These are phyloP conservation scores for Trichomonas vaginalis DNA, from an alignment of 208 protist genomes.

Conservation along the genomic window DNA sequence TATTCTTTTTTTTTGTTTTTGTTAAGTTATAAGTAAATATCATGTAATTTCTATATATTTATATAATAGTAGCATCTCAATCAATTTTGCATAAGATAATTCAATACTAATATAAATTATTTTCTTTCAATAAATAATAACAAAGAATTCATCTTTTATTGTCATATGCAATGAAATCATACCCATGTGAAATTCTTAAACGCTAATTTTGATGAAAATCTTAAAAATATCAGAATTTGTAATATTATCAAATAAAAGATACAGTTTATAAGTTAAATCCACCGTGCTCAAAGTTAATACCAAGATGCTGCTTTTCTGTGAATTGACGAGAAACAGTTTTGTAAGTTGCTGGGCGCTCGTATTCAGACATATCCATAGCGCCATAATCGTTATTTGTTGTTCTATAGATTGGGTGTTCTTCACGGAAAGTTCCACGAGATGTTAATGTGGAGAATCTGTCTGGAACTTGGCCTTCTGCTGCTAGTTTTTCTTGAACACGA, in stretches of 20 bases:
- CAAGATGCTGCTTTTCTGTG: constrained; percentile 13
- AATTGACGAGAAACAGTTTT: background rate
- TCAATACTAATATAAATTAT: too few species aligned
- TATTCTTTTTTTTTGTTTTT: too few species aligned
- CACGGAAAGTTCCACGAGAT: background rate
- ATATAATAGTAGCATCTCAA: too few species aligned
- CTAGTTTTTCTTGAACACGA: background rate
- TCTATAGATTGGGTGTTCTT: background rate
- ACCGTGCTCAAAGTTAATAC: background rate
- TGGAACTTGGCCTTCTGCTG: background rate
- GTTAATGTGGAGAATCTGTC: background rate
- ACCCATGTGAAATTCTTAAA: too few species aligned
- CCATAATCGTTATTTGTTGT: constrained; percentile 4
- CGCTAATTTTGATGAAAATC: background rate
- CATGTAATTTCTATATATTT: too few species aligned
- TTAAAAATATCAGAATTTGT: background rate
- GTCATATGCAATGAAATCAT: too few species aligned
- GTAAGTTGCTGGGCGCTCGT: background rate
- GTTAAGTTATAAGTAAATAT: too few species aligned
- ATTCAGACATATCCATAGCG: background rate
- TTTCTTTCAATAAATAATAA: too few species aligned
- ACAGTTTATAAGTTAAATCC: background rate
- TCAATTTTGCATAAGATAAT: too few species aligned
- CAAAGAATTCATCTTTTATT: too few species aligned
- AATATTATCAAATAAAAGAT: background rate